phyloP scores from a whole-genome alignment of 139 green algal genomes.

The Diplosphaera chodatii region DNA sequence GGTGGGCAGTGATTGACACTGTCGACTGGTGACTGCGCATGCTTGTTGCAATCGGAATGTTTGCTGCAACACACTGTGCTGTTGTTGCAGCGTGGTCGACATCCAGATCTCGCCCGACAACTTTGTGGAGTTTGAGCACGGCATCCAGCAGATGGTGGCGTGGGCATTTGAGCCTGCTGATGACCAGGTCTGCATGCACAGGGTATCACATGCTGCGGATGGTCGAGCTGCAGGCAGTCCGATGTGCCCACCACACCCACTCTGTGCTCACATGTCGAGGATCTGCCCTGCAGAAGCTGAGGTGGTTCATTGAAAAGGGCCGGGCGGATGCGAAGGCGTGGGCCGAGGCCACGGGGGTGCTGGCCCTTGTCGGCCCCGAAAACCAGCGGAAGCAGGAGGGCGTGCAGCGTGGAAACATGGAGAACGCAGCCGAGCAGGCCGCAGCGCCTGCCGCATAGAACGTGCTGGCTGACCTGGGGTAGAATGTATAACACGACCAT shows the following conservation, averaged over 20 bases:
- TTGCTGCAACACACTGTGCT: too few relatives aligned
- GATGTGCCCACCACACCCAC: too few relatives aligned
- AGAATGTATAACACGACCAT: too few relatives aligned
- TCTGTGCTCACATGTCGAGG: too few relatives aligned
- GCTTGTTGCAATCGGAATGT: too few relatives aligned
- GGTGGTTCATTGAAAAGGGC: slow-evolving; percentile 10
- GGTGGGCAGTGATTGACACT: too few relatives aligned
- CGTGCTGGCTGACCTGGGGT: not conserved
- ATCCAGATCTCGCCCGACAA: slow-evolving; percentile 24
- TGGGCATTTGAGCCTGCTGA: slow-evolving; percentile 57
- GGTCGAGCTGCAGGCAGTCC: too few relatives aligned
- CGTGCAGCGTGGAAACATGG: not conserved
- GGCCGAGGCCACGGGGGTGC: slow-evolving; percentile 5
- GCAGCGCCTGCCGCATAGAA: too few relatives aligned
- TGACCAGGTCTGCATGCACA: too few relatives aligned
- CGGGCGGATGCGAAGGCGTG: slow-evolving; percentile 33
- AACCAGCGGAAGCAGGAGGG: not conserved
- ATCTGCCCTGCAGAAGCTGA: not conserved
- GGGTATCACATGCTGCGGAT: too few relatives aligned
- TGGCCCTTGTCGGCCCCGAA: not conserved
- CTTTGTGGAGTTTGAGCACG: slow-evolving; percentile 25
- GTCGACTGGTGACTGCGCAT: too few relatives aligned
- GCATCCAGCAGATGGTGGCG: slow-evolving; percentile 44
- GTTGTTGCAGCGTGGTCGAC: slow-evolving; percentile 9
- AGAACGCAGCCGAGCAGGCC: not conserved